A percentile compares a stretch with the other conserved stretches of the same genome.
These are phyloP conservation scores for Aspergillus japonicus DNA, from an alignment of 2,329 filamentous ascomycete species.

Conservation along the genomic window DNA sequence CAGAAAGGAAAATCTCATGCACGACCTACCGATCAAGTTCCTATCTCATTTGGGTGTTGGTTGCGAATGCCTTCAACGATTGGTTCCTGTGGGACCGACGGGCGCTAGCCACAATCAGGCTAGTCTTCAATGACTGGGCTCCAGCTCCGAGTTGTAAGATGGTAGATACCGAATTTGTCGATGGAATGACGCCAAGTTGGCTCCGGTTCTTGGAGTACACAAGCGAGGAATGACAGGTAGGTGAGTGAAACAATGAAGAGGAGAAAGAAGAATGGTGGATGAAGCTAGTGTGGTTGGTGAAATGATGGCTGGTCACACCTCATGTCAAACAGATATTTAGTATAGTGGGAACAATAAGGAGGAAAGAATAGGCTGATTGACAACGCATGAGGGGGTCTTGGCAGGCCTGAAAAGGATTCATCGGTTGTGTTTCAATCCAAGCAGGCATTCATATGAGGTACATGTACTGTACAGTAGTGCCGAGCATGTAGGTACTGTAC, in stretches of 20 bases:
- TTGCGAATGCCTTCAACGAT: neutral
- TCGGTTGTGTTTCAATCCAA: neutral
- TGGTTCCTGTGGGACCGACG: constrained; percentile 10
- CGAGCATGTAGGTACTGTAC: too few species aligned
- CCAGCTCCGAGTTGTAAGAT: too few species aligned
- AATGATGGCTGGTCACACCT: neutral
- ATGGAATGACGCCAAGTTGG: neutral
- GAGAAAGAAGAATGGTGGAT: neutral
- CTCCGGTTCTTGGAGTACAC: neutral
- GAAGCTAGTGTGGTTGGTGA: neutral
- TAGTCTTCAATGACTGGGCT: neutral
- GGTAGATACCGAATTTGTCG: neutral
- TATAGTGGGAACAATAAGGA: neutral
- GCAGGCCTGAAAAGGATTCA: neutral
- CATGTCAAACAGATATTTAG: neutral
- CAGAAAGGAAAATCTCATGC: neutral
- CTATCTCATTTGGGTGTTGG: neutral
- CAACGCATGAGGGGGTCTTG: neutral
- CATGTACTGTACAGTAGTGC: too few species aligned
- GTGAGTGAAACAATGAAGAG: neutral
- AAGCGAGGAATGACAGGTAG: neutral
- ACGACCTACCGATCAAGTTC: neutral
- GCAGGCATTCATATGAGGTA: too few species aligned
- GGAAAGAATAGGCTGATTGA: neutral
- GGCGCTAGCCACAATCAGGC: constrained; percentile 8